A percentile compares a stretch with the other conserved stretches of the same genome.
Conservation (phyloP, 1,284 basidiomycete species). For the Ceratobasidium theobromae region DNA sequence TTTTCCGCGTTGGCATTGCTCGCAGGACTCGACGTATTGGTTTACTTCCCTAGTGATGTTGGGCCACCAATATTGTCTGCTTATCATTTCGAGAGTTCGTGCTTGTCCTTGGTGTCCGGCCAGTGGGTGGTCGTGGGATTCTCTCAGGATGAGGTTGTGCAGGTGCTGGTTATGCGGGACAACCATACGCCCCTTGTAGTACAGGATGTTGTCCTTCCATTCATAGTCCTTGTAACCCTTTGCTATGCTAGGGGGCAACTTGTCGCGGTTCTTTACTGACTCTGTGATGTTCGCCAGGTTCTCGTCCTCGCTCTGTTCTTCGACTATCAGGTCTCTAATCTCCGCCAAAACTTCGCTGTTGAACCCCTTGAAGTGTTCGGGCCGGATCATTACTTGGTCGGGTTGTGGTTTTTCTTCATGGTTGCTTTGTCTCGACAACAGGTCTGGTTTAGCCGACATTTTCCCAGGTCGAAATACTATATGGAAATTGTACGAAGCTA, state of each 20-base stretch:
- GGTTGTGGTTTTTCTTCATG: background rate
- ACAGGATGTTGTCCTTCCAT: background rate
- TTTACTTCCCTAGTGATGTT: background rate
- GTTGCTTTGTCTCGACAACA: background rate
- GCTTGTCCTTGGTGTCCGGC: background rate
- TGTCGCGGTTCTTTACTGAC: background rate
- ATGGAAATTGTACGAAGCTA: too few species aligned
- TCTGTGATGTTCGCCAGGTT: background rate
- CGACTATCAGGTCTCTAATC: too few species aligned
- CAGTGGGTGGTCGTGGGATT: background rate
- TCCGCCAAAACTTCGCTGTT: too few species aligned
- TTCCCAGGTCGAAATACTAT: too few species aligned
- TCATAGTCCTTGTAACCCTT: background rate
- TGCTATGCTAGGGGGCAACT: background rate
- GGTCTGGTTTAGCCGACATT: background rate
- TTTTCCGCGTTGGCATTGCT: background rate
- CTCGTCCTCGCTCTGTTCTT: too few species aligned
- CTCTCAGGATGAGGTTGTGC: background rate
- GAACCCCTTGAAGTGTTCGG: too few species aligned
- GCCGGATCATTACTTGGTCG: background rate
- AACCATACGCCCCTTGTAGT: background rate
- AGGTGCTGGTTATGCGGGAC: background rate
- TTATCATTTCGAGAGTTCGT: background rate
- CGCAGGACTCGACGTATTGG: background rate
- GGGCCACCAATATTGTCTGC: background rate